These are phyloP conservation scores for Prunus salicina DNA, from an alignment of 306 rosid genomes.

Conservation along the genomic window DNA sequence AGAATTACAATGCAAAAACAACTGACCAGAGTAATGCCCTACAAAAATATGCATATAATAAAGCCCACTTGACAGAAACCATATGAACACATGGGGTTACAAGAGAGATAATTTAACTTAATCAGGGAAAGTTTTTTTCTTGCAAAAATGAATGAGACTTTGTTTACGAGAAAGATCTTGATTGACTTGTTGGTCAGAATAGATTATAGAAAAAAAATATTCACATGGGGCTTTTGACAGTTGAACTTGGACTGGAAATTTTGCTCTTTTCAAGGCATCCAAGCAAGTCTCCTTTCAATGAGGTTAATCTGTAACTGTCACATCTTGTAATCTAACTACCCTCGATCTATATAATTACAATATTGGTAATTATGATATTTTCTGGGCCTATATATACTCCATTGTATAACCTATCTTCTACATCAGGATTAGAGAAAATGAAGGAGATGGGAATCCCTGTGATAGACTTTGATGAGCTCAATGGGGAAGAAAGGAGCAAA, in stretches of 20 bases:
- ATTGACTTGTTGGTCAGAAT: background rate
- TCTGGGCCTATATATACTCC: constrained; percentile 52
- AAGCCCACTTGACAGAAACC: constrained; percentile 9
- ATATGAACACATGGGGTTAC: background rate
- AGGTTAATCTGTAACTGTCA: constrained; percentile 17
- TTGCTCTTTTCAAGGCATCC: constrained; percentile 19
- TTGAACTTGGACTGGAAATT: constrained; percentile 17
- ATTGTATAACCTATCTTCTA: constrained; percentile 13
- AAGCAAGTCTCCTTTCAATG: constrained; percentile 7
- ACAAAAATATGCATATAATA: background rate
- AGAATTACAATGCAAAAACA: background rate
- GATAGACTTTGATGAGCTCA: constrained; percentile 66
- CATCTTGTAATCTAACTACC: constrained; percentile 23
- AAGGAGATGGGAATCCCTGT: constrained; percentile 55
- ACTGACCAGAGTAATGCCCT: background rate
- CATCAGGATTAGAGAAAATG: constrained; percentile 17
- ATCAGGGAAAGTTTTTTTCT: constrained; percentile 19
- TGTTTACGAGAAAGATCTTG: constrained; percentile 8
- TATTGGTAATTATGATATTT: constrained; percentile 10
- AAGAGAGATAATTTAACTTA: background rate
- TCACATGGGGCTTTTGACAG: constrained; percentile 16
- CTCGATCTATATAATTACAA: constrained; percentile 21
- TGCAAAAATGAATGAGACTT: constrained; percentile 27
- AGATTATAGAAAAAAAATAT: background rate
- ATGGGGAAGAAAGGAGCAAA: constrained; percentile 52